Evolutionary conservation across 1,139 yeast genomes (phyloP).

Genomic region (Blastobotrys petasosporus): DNA sequence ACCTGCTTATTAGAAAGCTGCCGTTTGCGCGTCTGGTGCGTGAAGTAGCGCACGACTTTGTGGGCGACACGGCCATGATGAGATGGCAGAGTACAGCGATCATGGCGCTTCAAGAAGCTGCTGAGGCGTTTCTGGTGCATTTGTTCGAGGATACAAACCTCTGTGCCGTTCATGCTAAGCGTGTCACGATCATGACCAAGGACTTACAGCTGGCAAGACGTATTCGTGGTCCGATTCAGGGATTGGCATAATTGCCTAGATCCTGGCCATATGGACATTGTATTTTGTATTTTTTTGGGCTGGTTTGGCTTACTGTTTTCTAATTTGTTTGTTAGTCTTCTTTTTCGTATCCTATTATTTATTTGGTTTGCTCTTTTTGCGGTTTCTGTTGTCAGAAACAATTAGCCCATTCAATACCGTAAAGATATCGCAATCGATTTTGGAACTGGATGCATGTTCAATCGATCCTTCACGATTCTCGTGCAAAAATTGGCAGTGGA

Average conservation of each 20-base stretch:
- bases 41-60: slow-evolving; percentile 69
- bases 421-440: too few relatives aligned
- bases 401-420: too few relatives aligned
- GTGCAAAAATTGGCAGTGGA: too few relatives aligned
- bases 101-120: slow-evolving; percentile 85
- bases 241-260: slow-evolving; percentile 15
- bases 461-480: too few relatives aligned
- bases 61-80: slow-evolving; percentile 44
- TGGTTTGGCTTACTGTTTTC: too few relatives aligned
- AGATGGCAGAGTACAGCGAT: slow-evolving; percentile 91
- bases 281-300: too few relatives aligned
- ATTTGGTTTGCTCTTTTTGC: too few relatives aligned
- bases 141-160: slow-evolving; percentile 84
- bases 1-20: slow-evolving; percentile 67
- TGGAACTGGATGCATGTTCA: too few relatives aligned
- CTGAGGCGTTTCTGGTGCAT: slow-evolving; percentile 83
- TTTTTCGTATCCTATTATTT: too few relatives aligned
- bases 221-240: slow-evolving; percentile 55
- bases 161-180: slow-evolving; percentile 86
- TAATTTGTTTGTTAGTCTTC: too few relatives aligned
- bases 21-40: slow-evolving; percentile 87
- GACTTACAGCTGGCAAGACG: slow-evolving; percentile 89
- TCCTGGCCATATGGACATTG: not conserved
- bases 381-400: too few relatives aligned
- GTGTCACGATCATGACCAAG: slow-evolving; percentile 91